phyloP scores from a whole-genome alignment of 2,329 filamentous ascomycete genomes.

The Verticillium nonalfalfae region DNA sequence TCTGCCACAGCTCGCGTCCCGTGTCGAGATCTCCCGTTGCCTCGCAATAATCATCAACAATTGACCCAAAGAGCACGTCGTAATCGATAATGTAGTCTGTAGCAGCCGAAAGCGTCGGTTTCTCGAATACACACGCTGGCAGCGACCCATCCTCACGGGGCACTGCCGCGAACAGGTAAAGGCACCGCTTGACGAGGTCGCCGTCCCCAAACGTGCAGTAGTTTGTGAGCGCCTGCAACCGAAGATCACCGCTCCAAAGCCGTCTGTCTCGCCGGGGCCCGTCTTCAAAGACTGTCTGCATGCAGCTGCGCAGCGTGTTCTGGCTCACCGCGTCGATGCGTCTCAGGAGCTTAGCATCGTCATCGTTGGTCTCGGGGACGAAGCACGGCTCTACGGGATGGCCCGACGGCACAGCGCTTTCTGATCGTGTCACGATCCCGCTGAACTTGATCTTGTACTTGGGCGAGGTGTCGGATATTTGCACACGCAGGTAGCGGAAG shows the following conservation, averaged over 20 bases:
- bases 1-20: slow-evolving; percentile 21
- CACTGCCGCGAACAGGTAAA: slow-evolving; percentile 26
- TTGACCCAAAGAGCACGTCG: slow-evolving; percentile 24
- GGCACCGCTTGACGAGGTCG: slow-evolving; percentile 24
- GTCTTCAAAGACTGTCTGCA: slow-evolving; percentile 31
- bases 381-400: slow-evolving; percentile 9
- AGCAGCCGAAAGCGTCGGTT: slow-evolving; percentile 19
- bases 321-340: slow-evolving; percentile 22
- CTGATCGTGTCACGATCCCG: slow-evolving; percentile 17
- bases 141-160: slow-evolving; percentile 22
- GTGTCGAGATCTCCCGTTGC: slow-evolving; percentile 21
- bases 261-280: slow-evolving; percentile 27
- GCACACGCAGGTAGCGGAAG: slow-evolving; percentile 25
- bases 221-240: slow-evolving; percentile 27
- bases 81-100: slow-evolving; percentile 29
- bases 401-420: slow-evolving; percentile 18
- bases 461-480: slow-evolving; percentile 25
- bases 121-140: slow-evolving; percentile 26
- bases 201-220: slow-evolving; percentile 27
- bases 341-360: slow-evolving; percentile 14
- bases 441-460: slow-evolving; percentile 24
- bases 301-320: slow-evolving; percentile 27
- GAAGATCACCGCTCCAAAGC: slow-evolving; percentile 27
- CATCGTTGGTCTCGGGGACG: slow-evolving; percentile 3
- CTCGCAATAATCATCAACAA: slow-evolving; percentile 23